These are phyloP conservation scores for Metschnikowia proteae DNA, from an alignment of 805 yeast species.

Conservation along the genomic window DNA sequence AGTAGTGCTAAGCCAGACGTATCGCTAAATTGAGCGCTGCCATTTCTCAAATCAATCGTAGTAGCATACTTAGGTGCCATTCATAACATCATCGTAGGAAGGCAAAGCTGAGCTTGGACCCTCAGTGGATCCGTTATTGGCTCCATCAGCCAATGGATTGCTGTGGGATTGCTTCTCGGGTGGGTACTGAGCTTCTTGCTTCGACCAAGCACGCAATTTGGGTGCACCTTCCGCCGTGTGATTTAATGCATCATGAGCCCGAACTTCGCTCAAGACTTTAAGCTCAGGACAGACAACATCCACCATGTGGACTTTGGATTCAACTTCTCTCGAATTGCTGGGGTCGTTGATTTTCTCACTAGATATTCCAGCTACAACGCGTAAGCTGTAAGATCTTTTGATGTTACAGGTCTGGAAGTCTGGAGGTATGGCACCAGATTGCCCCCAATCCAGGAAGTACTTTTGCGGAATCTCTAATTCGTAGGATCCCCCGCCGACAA, in stretches of 20 bases:
- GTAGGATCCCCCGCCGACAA: conserved; percentile 18
- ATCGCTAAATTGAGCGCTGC: too few species aligned
- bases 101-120: neutral
- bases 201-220: conserved; percentile 3
- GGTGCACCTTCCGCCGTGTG: neutral
- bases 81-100: conserved; percentile 1
- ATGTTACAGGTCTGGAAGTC: conserved; percentile 56
- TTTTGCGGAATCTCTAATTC: conserved; percentile 45
- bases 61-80: neutral
- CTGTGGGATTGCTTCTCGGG: conserved; percentile 1
- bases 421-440: conserved; percentile 51
- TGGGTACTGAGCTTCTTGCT: conserved; percentile 6
- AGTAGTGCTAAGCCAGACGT: neutral
- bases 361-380: conserved; percentile 29
- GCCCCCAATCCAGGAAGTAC: conserved; percentile 35
- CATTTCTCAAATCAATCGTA: too few species aligned
- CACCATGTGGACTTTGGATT: conserved; percentile 23
- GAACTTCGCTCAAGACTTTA: conserved; percentile 33
- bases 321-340: conserved; percentile 14
- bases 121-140: neutral
- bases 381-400: conserved; percentile 39
- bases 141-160: neutral
- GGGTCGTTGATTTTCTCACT: conserved; percentile 19
- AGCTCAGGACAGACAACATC: conserved; percentile 32
- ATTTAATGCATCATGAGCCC: conserved; percentile 13